A percentile compares a stretch with the other conserved stretches of the same genome.
These are phyloP conservation scores for Ophiostoma populinum DNA, from an alignment of 2,329 filamentous ascomycete genomes.

Conservation along the genomic window DNA sequence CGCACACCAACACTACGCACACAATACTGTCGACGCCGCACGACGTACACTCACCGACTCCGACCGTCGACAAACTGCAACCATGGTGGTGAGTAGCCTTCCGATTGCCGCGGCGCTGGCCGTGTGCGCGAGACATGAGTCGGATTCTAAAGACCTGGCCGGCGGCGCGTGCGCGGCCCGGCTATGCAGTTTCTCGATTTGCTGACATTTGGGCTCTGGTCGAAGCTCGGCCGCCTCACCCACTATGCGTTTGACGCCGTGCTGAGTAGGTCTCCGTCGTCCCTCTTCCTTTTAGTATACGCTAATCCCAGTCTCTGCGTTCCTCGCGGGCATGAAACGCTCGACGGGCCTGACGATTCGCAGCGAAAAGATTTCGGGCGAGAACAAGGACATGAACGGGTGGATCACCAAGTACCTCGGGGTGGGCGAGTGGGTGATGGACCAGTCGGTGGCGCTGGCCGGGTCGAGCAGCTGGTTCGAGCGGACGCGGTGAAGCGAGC, in stretches of 20 bases:
- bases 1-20: too few relatives aligned
- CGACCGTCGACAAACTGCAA: neutral
- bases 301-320: conserved; percentile 58
- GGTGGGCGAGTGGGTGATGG: conserved; percentile 95
- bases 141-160: conserved; percentile 22
- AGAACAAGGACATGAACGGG: conserved; percentile 65
- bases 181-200: conserved; percentile 41
- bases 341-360: conserved; percentile 95
- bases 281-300: too few relatives aligned
- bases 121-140: neutral
- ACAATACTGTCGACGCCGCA: too few relatives aligned
- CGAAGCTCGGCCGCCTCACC: conserved; percentile 78
- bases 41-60: neutral
- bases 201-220: conserved; percentile 50
- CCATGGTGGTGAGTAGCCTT: conserved; percentile 12
- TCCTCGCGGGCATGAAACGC: conserved; percentile 91
- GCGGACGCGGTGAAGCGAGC: conserved; percentile 46
- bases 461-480: conserved; percentile 83
- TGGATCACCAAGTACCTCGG: conserved; percentile 92
- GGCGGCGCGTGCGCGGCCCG: neutral
- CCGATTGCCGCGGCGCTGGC: too few relatives aligned
- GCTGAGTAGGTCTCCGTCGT: conserved; percentile 66
- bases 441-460: conserved; percentile 85
- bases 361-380: conserved; percentile 61
- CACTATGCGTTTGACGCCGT: conserved; percentile 96